phyloP scores from a whole-genome alignment of 257 asterid species.

The Salvia miltiorrhiza region DNA sequence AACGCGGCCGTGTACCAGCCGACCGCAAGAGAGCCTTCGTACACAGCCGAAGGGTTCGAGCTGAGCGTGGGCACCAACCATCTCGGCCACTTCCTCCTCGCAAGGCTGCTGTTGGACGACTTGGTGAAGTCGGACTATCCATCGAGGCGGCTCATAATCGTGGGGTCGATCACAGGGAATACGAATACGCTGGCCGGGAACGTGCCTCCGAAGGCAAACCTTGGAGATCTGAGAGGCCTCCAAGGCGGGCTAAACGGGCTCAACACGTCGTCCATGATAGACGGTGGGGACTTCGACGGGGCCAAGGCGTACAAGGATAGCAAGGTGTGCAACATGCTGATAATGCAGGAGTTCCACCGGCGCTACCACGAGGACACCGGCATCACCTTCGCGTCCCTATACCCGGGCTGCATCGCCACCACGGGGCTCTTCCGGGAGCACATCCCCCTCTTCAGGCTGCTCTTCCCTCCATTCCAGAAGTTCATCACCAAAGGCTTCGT shows the following conservation, averaged over 20 bases:
- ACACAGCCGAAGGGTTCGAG: conserved; percentile 84
- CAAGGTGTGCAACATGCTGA: conserved; percentile 96
- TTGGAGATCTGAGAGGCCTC: conserved; percentile 83
- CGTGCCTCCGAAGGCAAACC: conserved; percentile 94
- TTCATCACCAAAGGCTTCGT: conserved; percentile 86
- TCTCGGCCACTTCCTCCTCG: conserved; percentile 75
- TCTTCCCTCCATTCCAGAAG: conserved; percentile 90
- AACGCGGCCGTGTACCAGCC: conserved; percentile 88
- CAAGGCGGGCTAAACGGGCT: conserved; percentile 71
- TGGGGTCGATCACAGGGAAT: conserved; percentile 91
- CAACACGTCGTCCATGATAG: conserved; percentile 79
- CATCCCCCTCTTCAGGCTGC: conserved; percentile 75
- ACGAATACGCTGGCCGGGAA: conserved; percentile 93
- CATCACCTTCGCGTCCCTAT: conserved; percentile 78
- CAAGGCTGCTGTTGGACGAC: conserved; percentile 80
- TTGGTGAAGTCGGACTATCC: conserved; percentile 81
- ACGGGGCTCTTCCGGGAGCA: conserved; percentile 94
- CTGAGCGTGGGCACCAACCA: conserved; percentile 92
- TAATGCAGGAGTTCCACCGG: conserved; percentile 92
- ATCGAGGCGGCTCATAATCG: conserved; percentile 76
- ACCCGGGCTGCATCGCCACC: conserved; percentile 95
- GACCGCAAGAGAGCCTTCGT: conserved; percentile 77
- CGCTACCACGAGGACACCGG: conserved; percentile 89
- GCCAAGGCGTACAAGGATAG: conserved; percentile 98
- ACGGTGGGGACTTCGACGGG: conserved; percentile 85